Evolutionary conservation across 2,329 filamentous ascomycete species (phyloP), one percentile per base, ranked within the genome.

Genomic region (Colletotrichum destructivum): DNA sequence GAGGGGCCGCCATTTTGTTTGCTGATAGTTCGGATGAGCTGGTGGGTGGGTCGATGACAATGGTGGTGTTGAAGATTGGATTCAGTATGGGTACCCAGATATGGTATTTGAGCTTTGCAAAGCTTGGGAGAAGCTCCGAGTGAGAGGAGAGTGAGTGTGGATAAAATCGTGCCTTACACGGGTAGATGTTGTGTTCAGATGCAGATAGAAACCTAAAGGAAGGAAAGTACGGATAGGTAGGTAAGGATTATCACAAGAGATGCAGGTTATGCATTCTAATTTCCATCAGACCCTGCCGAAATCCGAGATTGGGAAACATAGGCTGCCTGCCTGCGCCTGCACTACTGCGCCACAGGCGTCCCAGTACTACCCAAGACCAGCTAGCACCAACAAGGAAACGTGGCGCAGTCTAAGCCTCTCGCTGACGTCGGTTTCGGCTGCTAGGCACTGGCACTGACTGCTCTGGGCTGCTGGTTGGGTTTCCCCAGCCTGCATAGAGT

Each of bases 1-100:
- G 88, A 56, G 84, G 79, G n/a, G 76, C 74, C 31, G 75, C 76
- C 73, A 76, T 74, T 16, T 67, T 9, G 9, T 9, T 49, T 49
- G 21, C 31, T 55, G 15, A 12, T 26, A 11, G 23, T 35, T 16
- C 2, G 12, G 23, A 15, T 16, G 54, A 8, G 23, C 18, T 42
- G 46, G 3, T 61, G n/a, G 40, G 9, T 7, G 21, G 13, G 26
- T 35, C 44, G 2, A 15, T 16, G n/a, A 40, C 6, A 9, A 5
- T 55, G 12, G 0, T n/a, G 38, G 35, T 40, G 23, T 1, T 55
- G 62, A n/a, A 8, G 15, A 3, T 13, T 26, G 49, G 2, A 35
- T 35, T 35, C 4, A 23, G 13, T n/a, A 3, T 16, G n/a, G 21
- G 13, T 12, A 35, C 31, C 31, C 31, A 12, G 26, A 26, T 4